Evolutionary conservation across 1,284 basidiomycete species (phyloP), one percentile per base, ranked within the genome.

Genomic region (Puccinia coronata): DNA sequence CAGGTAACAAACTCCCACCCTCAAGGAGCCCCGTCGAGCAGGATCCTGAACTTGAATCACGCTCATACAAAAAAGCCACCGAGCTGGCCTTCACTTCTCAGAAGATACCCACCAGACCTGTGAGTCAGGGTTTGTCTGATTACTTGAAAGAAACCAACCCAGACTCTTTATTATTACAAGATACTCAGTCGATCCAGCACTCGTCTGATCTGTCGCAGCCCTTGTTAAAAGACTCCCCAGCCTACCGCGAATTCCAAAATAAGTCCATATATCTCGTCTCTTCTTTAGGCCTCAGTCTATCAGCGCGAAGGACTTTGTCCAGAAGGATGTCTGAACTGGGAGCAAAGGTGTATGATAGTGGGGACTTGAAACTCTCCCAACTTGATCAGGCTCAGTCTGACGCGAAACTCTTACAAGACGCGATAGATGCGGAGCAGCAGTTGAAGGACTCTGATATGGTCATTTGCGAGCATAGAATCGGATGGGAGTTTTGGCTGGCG

Each of bases 401-500:
- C 49, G 2, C 6, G 23, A 63, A 72, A 8, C n/a, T 43, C 31
- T n/a, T 51, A n/a, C 55, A 55, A 12, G 39, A 43, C 34, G 63
- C 47, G 5, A 28, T 31, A 18, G 49, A 49, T 61, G 34, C 39
- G 8, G 78, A 80, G 47, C 39, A 63, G 12, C n/a, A 69, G 4
- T 57, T 80, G 25, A 55, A 18, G 31, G 23, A 47, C 39, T 59
- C 78, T 2, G 55, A 80, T 36, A 70, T 47, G 6, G 53, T 80
- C 1, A 80, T 80, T 59, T 72, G 67, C 34, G 69, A 80, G 28
- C 31, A 39, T 51, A 36, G 78, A 41, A 41, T 39, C 28, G 67
- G 69, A 34, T 80, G 78, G 78, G 78, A 80, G 57, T 80, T 80
- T 72, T 80, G 78, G 78, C 43, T 80, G 14, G 57, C 53, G n/a